phyloP scores from a whole-genome alignment of 106 monocot genomes.

The Triglochin maritima region DNA sequence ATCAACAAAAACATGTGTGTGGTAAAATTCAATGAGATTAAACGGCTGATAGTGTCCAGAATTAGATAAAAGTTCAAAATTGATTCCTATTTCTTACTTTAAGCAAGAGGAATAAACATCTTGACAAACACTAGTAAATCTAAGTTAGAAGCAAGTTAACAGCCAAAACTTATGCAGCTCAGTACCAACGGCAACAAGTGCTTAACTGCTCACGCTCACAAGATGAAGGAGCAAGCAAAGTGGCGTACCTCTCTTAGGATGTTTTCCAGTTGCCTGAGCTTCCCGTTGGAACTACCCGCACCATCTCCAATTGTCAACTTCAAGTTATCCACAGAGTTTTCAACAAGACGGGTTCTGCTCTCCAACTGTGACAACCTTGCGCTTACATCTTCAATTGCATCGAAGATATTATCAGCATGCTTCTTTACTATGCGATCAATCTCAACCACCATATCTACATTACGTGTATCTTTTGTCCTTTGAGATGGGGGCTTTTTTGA shows the following conservation, averaged over 20 bases:
- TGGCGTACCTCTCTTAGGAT: constrained; percentile 47
- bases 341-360: constrained; percentile 39
- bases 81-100: too few species aligned
- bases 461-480: constrained; percentile 35
- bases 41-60: too few species aligned
- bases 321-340: constrained; percentile 42
- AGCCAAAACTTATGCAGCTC: too few species aligned
- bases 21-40: too few species aligned
- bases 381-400: constrained; percentile 53
- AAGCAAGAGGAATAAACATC: too few species aligned
- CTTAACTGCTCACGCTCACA: too few species aligned
- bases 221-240: not conserved
- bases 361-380: constrained; percentile 57
- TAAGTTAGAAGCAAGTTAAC: too few species aligned
- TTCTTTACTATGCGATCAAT: constrained; percentile 54
- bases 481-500: constrained; percentile 25
- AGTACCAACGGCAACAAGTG: too few species aligned
- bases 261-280: constrained; percentile 55
- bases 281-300: constrained; percentile 47
- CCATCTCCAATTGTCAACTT: constrained; percentile 31
- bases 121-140: too few species aligned
- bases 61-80: too few species aligned
- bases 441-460: constrained; percentile 26
- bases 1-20: too few species aligned
- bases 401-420: constrained; percentile 42